phyloP scores from a whole-genome alignment of 208 protist genomes.

The Leishmania amazonensis region DNA sequence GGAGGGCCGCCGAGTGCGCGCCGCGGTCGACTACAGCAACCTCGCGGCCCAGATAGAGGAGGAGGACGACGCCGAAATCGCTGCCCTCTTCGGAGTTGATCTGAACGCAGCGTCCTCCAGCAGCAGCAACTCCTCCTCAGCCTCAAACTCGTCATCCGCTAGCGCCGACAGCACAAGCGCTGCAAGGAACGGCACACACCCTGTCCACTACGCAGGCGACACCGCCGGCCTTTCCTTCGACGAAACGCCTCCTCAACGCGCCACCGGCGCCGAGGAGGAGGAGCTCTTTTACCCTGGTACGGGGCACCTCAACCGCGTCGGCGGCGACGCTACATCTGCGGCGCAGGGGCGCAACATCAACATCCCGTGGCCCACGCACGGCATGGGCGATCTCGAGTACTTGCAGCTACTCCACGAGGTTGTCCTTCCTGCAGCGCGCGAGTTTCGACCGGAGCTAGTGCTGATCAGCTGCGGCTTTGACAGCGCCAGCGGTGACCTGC shows the following conservation, averaged over 20 bases:
- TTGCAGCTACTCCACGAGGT: slow-evolving; percentile 91
- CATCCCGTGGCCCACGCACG: slow-evolving; percentile 87
- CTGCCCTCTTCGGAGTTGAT: slow-evolving; percentile 53
- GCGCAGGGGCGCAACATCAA: slow-evolving; percentile 95
- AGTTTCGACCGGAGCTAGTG: slow-evolving; percentile 94
- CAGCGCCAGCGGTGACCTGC: slow-evolving; percentile 92
- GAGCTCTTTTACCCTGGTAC: slow-evolving; percentile 94
- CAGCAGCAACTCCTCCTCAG: neutral
- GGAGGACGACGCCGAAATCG: slow-evolving; percentile 47
- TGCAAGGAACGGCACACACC: neutral
- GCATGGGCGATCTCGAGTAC: slow-evolving; percentile 95
- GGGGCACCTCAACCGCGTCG: slow-evolving; percentile 70
- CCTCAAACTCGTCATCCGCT: neutral
- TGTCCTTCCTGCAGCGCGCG: slow-evolving; percentile 86
- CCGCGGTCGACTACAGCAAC: slow-evolving; percentile 65
- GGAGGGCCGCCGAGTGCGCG: slow-evolving; percentile 25
- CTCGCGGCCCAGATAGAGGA: slow-evolving; percentile 56
- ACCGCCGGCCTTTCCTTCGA: slow-evolving; percentile 64
- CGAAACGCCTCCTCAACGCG: slow-evolving; percentile 1
- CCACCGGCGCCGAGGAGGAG: slow-evolving; percentile 7
- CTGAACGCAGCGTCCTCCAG: slow-evolving; percentile 22
- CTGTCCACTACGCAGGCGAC: slow-evolving; percentile 40
- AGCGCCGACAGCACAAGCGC: neutral
- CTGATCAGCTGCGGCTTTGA: slow-evolving; percentile 97
- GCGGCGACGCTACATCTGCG: slow-evolving; percentile 43